Base-by-base conservation (phyloP, 225 moss, liverwort and hornwort species). In the Anthoceros angustus region DNA sequence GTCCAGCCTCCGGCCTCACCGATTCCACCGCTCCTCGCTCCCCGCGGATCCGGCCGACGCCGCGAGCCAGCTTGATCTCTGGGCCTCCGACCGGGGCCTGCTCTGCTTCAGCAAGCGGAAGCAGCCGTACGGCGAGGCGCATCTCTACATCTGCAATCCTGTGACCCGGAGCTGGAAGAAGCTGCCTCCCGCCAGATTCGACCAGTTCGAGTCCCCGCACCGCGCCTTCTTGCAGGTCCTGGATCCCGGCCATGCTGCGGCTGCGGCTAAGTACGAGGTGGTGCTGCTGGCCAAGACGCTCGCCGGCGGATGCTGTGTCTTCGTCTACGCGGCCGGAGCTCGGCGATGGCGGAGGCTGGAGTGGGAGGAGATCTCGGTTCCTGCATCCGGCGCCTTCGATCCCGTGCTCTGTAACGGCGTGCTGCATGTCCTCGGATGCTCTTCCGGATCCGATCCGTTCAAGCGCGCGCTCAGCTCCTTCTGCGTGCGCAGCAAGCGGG, bases 41-140 rank as follows among this genome's bases (percentile, higher is more conserved):
- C 46, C 46, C 46, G 5, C 46, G 18, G 46, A 48, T 48, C 46
- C 46, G 5, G 1, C 46, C 14, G 14, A 12, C n/a, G 55, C 18
- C 7, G n/a, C 55, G 46, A 1, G 5, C 12, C n/a, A 18, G 12
- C 55, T 55, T 0, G 55, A 55, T 20, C n/a, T 55, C 16, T 55
- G 55, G 55, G 55, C 55, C 16, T 55, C 55, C 55, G 55, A 55
- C 55, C 18, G 23, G 6, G 55, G 55, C 1, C 55, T 55, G 55
- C 55, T 55, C n/a, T 55, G 55, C 55, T 55, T 55, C 55, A 55
- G 55, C 55, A 9, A 55, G 55, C 55, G 55, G 16, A 55, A 55
- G 55, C 55, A 55, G 55, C n/a, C n/a, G n/a, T 55, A 55, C 55
- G 55, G 55, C 55, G 55, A 55, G 18, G 23, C 55, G 10, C 23